Evolutionary conservation across 345 rosid species (phyloP), one percentile per base, ranked within the genome.

Genomic region (Mercurialis annua): DNA sequence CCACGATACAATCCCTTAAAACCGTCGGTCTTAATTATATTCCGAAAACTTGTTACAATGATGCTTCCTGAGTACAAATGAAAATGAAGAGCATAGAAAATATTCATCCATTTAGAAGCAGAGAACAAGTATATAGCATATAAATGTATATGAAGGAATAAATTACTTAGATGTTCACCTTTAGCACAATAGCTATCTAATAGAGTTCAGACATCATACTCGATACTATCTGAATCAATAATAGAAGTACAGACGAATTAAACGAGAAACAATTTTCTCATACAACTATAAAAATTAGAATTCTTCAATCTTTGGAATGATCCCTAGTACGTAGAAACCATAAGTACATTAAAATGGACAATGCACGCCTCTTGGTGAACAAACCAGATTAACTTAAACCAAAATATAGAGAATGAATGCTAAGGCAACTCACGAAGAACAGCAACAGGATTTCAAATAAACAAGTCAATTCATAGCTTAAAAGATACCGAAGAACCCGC

Each of bases 1-100:
- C 98, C 98, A 38, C 92, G 92, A 65, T 93, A 93, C 82, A 93
- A 51, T 60, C 98, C 98, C 76, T 65, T 86, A 57, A 86, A 55
- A 36, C 98, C 97, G 76, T 90, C 96, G 44, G 77, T 84, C 75
- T 73, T 86, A 8, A 85, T 54, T 75, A 90, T 89, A 73, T 76
- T 78, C 73, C 80, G 83, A 55, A 90, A 66, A 59, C 90, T 87
- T 66, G 92, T 80, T 57, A 87, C 58, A 72, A 93, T 93, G 57
- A 90, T 73, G 80, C 94, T 82, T 51, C 97, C 98, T 93, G 83
- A 49, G 30, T 49, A 24, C 34, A 68, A 55, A 24, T 18, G 61
- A 42, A 66, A 76, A 12, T 26, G 62, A 68, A 49, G 14, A 64
- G 44, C 46, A 52, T 15, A 5, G 56, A 46, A 9, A 16, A 63